Conservation (phyloP, 495 filamentous ascomycete species). For the Aspergillus coremiiformis region DNA sequence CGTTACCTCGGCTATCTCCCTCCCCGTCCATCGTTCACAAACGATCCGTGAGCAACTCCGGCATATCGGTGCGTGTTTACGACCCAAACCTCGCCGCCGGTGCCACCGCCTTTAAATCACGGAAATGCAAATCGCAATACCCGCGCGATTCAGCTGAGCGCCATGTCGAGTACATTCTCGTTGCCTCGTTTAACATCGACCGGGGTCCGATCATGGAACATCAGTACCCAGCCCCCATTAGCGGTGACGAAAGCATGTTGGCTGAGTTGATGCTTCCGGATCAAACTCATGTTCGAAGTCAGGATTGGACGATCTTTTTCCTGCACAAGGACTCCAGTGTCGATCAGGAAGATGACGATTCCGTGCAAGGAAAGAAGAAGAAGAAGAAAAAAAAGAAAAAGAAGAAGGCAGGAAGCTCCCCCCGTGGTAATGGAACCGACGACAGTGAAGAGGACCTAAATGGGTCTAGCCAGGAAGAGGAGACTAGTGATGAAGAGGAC, state of each 20-base stretch:
- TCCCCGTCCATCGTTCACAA: constrained; percentile 43
- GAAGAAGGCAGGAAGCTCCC: constrained; percentile 18
- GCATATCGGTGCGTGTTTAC: constrained; percentile 36
- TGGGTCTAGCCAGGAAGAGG: constrained; percentile 37
- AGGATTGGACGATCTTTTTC: constrained; percentile 99
- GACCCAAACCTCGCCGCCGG: constrained; percentile 34
- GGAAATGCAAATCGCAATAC: constrained; percentile 73
- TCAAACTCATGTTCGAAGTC: constrained; percentile 87
- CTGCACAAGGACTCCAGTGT: constrained; percentile 86
- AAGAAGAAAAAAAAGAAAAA: constrained; percentile 38
- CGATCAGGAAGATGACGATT: constrained; percentile 60
- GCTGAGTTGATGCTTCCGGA: constrained; percentile 98
- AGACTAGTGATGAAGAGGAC: constrained; percentile 51
- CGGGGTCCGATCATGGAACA: constrained; percentile 97
- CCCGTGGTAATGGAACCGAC: constrained; percentile 39
- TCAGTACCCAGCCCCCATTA: constrained; percentile 89
- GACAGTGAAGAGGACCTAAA: constrained; percentile 42
- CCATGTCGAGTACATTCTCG: constrained; percentile 99
- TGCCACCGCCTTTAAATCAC: constrained; percentile 30
- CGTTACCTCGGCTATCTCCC: constrained; percentile 49
- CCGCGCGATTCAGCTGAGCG: constrained; percentile 69
- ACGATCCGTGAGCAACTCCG: constrained; percentile 47
- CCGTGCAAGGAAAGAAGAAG: constrained; percentile 43
- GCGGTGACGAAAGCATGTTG: constrained; percentile 95
- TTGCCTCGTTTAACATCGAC: constrained; percentile 96